phyloP scores from a whole-genome alignment of 2,329 filamentous ascomycete genomes.

The Talaromyces sp. region DNA sequence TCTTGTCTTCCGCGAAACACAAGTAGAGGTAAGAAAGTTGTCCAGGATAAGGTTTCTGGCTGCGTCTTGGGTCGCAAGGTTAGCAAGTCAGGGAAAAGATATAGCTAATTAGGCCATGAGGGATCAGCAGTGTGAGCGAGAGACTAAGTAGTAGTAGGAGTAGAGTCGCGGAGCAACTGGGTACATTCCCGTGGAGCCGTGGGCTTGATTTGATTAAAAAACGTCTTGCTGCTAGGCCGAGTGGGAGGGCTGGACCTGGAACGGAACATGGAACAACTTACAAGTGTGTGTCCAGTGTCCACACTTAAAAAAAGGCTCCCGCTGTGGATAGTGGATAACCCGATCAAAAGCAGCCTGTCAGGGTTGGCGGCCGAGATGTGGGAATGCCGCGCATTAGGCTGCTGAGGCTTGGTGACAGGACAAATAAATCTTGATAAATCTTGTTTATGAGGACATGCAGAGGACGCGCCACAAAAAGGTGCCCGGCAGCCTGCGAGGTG shows the following conservation, averaged over 20 bases:
- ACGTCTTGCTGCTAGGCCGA: background rate
- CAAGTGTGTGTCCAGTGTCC: background rate
- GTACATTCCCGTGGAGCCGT: constrained; percentile 3
- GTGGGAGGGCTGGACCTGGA: background rate
- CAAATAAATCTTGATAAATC: background rate
- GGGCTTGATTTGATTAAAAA: constrained; percentile 3
- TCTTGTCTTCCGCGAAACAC: background rate
- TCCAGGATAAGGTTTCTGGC: constrained; percentile 17
- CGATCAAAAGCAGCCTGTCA: constrained; percentile 2
- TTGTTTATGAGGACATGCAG: background rate
- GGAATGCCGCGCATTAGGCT: constrained; percentile 6
- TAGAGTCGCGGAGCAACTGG: background rate
- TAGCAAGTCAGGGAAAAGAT: background rate
- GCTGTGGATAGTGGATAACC: constrained; percentile 14
- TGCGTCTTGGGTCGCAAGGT: constrained; percentile 16
- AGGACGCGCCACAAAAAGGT: background rate
- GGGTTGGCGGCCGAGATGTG: background rate
- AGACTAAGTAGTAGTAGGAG: constrained; percentile 2
- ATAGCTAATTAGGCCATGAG: background rate
- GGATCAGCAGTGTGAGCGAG: background rate
- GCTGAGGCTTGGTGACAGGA: background rate
- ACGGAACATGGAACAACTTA: background rate
- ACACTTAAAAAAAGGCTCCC: constrained; percentile 16
- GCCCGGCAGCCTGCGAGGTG: constrained; percentile 20
- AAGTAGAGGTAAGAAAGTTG: background rate